Base-by-base conservation (phyloP, 441 rosid species). In the Brassica balearica region DNA sequence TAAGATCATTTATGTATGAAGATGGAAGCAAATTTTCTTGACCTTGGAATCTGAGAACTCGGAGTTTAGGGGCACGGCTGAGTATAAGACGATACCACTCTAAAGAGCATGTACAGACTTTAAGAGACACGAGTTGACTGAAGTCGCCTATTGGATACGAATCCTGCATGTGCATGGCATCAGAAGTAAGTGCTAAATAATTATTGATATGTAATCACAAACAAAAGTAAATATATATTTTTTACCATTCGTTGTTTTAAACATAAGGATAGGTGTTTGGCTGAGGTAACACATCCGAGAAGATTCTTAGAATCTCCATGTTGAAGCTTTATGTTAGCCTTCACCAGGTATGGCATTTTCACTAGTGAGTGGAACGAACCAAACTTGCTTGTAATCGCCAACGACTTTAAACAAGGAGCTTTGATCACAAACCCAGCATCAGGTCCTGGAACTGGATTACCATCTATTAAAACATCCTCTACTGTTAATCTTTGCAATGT, bases 371-470 rank as follows among this genome's bases (percentile, higher is more conserved):
- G 22, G 27, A 20, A 19, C 62, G 12, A 58, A 58, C 27, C 25
- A 58, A 20, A 20, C 27, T 9, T 27, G 63, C 12, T 59, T 4
- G 3, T 10, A 59, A 59, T 59, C 63, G 29, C 11, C 4, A 59
- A 20, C 14, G 29, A 59, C 63, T 59, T 59, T 59, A 59, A 59
- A 59, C 63, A 59, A 59, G 63, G 63, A 59, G 29, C n/a, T 22
- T 59, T 0, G 29, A 59, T 59, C 29, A 59, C 29, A 20, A 73
- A 5, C 36, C 70, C 36, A 22, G 10, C 14, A 65, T 12, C 69
- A 63, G 1, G 71, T 74, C 36, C 27, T 2, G 53, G 53, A 29
- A 29, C 19, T 6, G 22, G 51, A 46, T 60, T 11, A 12, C 32
- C 6, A 29, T 6, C 6, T 17, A 0, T 9, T 12, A 6, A 22